These are phyloP conservation scores for Lactuca saligna DNA, from an alignment of 129 eudicot genomes.

Conservation along the genomic window DNA sequence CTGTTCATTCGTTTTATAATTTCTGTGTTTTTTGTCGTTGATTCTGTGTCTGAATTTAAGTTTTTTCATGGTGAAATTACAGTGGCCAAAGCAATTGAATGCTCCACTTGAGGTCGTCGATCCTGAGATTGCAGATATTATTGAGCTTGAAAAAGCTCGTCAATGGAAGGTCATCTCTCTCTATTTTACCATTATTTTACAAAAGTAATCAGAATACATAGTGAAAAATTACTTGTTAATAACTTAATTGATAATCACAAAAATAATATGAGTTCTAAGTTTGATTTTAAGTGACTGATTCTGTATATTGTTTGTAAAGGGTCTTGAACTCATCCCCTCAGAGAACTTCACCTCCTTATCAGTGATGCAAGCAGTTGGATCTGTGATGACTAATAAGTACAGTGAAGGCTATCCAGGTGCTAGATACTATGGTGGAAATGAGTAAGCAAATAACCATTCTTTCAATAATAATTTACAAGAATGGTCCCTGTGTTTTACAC, in stretches of 20 bases:
- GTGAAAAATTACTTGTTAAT: neutral
- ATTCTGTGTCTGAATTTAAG: neutral
- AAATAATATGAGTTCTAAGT: neutral
- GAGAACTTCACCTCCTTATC: slow-evolving; percentile 96
- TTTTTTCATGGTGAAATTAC: slow-evolving; percentile 22
- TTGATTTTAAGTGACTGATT: slow-evolving; percentile 1
- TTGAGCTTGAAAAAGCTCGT: slow-evolving; percentile 92
- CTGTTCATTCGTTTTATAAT: neutral
- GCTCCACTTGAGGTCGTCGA: slow-evolving; percentile 94
- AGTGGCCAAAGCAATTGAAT: slow-evolving; percentile 99
- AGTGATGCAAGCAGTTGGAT: slow-evolving; percentile 99
- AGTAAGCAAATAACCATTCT: slow-evolving; percentile 48
- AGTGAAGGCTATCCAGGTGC: slow-evolving; percentile 99
- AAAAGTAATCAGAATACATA: neutral
- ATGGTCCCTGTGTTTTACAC: too few relatives aligned
- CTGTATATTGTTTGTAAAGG: slow-evolving; percentile 40
- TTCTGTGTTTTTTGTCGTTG: neutral
- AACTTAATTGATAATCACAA: neutral
- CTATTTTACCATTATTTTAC: neutral
- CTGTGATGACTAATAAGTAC: slow-evolving; percentile 98
- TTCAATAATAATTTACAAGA: neutral
- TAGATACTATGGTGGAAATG: slow-evolving; percentile 99
- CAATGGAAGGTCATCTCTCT: slow-evolving; percentile 84
- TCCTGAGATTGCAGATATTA: slow-evolving; percentile 97
- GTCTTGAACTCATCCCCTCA: slow-evolving; percentile 95